Base-by-base conservation (phyloP, 495 filamentous ascomycete species). In the Ascobolus immersus region DNA sequence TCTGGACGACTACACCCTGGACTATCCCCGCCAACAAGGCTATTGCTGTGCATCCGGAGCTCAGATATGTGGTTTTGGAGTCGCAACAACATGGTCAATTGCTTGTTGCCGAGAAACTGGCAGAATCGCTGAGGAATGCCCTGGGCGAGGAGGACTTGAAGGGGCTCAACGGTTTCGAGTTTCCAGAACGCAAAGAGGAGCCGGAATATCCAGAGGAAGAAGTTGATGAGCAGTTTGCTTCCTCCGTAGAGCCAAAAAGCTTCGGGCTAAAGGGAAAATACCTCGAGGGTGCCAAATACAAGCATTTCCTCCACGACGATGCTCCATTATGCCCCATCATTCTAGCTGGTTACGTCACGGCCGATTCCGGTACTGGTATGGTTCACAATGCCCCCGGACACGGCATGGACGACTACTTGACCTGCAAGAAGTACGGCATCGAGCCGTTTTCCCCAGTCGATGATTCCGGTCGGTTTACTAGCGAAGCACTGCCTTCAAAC, bases 1-100 rank as follows among this genome's bases (percentile, higher is more conserved):
- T 92, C 37, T 99, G 86, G 86, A 99, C 86, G 6, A 99, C 86
- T 0, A 94, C 84, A 2, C 89, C 86, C 1, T 99, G 86, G 86
- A 94, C 86, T 0, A 56, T 99, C 3, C 89, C 86, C 2, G 80
- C 89, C 12, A 99, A 99, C 49, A 64, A 65, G 42, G 82, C 75
- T 2, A 77, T 99, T 50, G 81, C 77, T 5, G 60, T 94, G 18
- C 63, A 73, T 40, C 48, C 65, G 2, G 65, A 71, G 11, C 40
- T 93, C 38, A 58, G 70, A 31, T 99, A 99, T 51, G 54, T 55
- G 17, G 55, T 93, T 33, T 53, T 89, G 21, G 50, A 61, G 39
- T 59, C 64, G 8, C 56, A 58, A 2, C 50, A 36, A 5, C 50
- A 64, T 24, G 68, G 69, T 21, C 60, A 61, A 35, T 51, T 78